Conservation (phyloP, 2,329 filamentous ascomycete genomes). For the Botrytis fragariae region DNA sequence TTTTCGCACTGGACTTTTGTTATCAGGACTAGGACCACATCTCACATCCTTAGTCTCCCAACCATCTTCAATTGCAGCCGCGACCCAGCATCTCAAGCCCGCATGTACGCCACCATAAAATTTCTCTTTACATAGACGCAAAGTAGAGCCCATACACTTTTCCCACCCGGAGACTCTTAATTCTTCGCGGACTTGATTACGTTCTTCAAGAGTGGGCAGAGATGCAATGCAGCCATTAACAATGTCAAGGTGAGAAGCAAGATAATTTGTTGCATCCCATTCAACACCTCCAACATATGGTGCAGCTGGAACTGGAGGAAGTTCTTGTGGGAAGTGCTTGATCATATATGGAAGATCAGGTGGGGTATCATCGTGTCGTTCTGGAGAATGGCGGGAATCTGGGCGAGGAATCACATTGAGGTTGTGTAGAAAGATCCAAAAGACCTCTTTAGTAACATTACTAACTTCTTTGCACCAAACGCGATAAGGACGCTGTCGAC, state of each 20-base stretch:
- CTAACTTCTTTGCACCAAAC: constrained; percentile 92
- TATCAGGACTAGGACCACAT: constrained; percentile 58
- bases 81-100: constrained; percentile 84
- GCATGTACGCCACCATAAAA: constrained; percentile 93
- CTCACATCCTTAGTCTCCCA: constrained; percentile 84
- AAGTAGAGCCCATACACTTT: constrained; percentile 77
- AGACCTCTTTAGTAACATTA: constrained; percentile 95
- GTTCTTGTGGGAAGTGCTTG: constrained; percentile 77
- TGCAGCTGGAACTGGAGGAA: constrained; percentile 87
- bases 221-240: constrained; percentile 87
- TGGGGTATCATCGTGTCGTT: constrained; percentile 27
- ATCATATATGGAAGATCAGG: constrained; percentile 60
- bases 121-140: constrained; percentile 95
- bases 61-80: constrained; percentile 79
- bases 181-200: constrained; percentile 75
- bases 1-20: constrained; percentile 45
- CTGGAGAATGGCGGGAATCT: constrained; percentile 36
- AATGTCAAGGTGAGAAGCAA: constrained; percentile 88
- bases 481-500: constrained; percentile 80
- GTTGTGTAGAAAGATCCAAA: constrained; percentile 98
- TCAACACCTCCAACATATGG: constrained; percentile 97
- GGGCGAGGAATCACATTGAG: constrained; percentile 79
- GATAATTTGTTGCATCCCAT: constrained; percentile 97
- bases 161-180: constrained; percentile 86
- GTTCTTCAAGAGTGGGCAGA: constrained; percentile 64